These are phyloP conservation scores for Hermanozyma aechmeae DNA, from an alignment of 805 yeast species.

Conservation along the genomic window DNA sequence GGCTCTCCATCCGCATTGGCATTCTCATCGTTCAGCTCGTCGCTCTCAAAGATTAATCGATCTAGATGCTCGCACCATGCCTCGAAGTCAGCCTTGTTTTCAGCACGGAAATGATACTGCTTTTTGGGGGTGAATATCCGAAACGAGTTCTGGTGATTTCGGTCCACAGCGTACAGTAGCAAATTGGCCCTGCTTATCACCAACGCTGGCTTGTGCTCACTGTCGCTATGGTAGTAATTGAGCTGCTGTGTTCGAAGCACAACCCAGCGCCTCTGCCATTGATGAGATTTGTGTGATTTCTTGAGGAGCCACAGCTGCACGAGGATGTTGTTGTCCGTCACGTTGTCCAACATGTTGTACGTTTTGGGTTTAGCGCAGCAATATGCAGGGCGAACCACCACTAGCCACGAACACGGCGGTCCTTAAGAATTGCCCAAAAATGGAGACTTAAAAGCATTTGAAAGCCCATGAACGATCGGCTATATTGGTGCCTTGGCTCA, in stretches of 20 bases:
- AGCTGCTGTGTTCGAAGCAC: slow-evolving; percentile 29
- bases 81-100: slow-evolving; percentile 3
- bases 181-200: slow-evolving; percentile 18
- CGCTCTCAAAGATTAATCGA: slow-evolving; percentile 1
- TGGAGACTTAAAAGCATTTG: too few species aligned
- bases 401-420: too few species aligned
- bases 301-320: slow-evolving; percentile 20
- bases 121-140: slow-evolving; percentile 16
- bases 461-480: too few species aligned
- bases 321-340: slow-evolving; percentile 12
- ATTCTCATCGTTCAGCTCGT: background rate
- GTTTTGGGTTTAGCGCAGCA: too few species aligned
- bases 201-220: slow-evolving; percentile 26
- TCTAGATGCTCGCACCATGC: slow-evolving; percentile 11
- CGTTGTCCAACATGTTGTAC: too few species aligned
- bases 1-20: too few species aligned
- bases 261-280: slow-evolving; percentile 32
- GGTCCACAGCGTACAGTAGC: slow-evolving; percentile 11
- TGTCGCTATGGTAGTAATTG: slow-evolving; percentile 27
- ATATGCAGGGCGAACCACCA: too few species aligned
- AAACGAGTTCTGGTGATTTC: slow-evolving; percentile 11
- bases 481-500: too few species aligned
- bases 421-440: too few species aligned
- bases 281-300: slow-evolving; percentile 21
- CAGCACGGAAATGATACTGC: slow-evolving; percentile 12